Evolutionary conservation across 2,329 filamentous ascomycete species (phyloP).

Genomic region (Colletotrichum simmondsii): DNA sequence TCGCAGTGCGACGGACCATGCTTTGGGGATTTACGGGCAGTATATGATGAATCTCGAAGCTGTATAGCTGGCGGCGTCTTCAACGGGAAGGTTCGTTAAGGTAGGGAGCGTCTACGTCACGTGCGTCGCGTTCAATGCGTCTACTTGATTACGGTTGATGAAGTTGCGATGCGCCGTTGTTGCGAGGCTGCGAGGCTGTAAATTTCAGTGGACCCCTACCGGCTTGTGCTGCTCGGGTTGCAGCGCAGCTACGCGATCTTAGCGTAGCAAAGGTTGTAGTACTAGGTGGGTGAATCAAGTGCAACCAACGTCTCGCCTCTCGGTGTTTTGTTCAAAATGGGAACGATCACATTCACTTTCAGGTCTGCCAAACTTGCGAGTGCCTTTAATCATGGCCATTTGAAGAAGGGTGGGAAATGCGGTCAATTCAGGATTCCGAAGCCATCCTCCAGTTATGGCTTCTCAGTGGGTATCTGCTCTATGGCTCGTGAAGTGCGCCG

Average conservation of each 20-base stretch:
- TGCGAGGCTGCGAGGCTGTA: constrained; percentile 47
- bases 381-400: no score
- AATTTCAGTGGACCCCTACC: constrained; percentile 28
- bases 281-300: not conserved
- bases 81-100: not conserved
- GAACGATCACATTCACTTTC: not conserved
- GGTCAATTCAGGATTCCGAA: not conserved
- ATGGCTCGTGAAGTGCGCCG: not conserved
- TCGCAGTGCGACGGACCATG: constrained; percentile 35
- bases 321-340: not conserved
- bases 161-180: constrained; percentile 21
- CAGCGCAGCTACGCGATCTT: constrained; percentile 1
- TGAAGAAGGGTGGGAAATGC: no score
- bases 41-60: not conserved
- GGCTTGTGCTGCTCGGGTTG: not conserved
- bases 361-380: no score
- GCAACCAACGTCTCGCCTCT: not conserved
- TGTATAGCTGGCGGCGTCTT: not conserved
- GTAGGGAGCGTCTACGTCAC: constrained; percentile 1
- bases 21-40: not conserved
- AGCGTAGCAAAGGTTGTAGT: not conserved
- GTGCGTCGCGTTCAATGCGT: constrained; percentile 24
- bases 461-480: constrained; percentile 5
- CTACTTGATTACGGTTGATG: constrained; percentile 19
- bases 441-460: not conserved